Conservation (phyloP, 169 alveolate genomes). For the Cryptosporidium felis region DNA sequence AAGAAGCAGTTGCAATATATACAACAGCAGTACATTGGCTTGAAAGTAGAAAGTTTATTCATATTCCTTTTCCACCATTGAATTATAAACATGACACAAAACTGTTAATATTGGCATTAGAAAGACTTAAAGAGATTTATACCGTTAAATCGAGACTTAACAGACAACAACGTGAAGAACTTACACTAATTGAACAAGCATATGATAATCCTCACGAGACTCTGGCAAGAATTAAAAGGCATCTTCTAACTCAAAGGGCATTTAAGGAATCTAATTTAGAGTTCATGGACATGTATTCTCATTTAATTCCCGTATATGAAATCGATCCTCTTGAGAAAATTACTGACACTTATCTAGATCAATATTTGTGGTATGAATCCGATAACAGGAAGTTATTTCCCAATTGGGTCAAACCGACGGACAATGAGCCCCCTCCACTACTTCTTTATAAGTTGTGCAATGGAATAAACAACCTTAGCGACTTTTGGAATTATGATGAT, state of each 20-base stretch:
- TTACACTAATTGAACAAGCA: conserved; percentile 99
- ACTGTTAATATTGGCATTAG: conserved; percentile 96
- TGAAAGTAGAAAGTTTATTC: conserved; percentile 97
- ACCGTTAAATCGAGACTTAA: conserved; percentile 95
- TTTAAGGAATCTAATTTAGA: conserved; percentile 98
- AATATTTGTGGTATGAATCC: conserved; percentile 99
- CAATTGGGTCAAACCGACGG: conserved; percentile 99
- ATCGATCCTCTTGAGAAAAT: conserved; percentile 99
- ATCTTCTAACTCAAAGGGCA: conserved; percentile 97
- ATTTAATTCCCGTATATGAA: conserved; percentile 98
- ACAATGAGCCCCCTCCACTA: conserved; percentile 99
- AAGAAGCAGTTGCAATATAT: conserved; percentile 99
- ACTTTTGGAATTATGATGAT: conserved; percentile 96
- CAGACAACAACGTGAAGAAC: conserved; percentile 98
- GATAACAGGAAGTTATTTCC: conserved; percentile 98
- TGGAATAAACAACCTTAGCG: conserved; percentile 98
- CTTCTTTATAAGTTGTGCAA: conserved; percentile 98
- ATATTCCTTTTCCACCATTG: conserved; percentile 99
- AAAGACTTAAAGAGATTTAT: conserved; percentile 97
- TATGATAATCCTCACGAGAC: conserved; percentile 99
- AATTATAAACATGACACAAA: conserved; percentile 99
- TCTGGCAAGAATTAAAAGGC: conserved; percentile 98
- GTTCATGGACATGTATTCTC: conserved; percentile 98
- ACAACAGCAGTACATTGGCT: conserved; percentile 99
- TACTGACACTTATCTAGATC: conserved; percentile 99